Percentiles rank a stretch among this genome's conserved stretches.
Conservation (phyloP, 1,284 basidiomycete species). For the Phylloboletellus chloephorus region DNA sequence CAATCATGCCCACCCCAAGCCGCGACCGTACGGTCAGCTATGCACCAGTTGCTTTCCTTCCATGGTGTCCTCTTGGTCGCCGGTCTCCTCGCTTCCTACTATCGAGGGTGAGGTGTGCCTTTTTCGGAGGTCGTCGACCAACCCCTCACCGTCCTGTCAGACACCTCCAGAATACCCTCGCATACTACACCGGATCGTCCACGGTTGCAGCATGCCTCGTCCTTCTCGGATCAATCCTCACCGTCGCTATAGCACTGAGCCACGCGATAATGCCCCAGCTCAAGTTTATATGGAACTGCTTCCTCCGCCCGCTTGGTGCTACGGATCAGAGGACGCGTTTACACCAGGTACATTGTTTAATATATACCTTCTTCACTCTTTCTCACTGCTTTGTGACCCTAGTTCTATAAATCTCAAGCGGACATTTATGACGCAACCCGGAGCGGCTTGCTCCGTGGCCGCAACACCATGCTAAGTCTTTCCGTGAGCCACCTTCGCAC, state of each 20-base stretch:
- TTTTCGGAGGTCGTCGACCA: too few species aligned
- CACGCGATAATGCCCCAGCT: slow-evolving; percentile 35
- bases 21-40: background rate
- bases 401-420: slow-evolving; percentile 69
- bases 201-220: slow-evolving; percentile 26
- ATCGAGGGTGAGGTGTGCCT: slow-evolving; percentile 14
- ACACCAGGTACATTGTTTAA: slow-evolving; percentile 34
- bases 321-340: slow-evolving; percentile 40
- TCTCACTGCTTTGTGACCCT: background rate
- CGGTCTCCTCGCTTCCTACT: slow-evolving; percentile 16
- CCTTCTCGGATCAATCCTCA: slow-evolving; percentile 21
- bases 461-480: slow-evolving; percentile 66
- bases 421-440: slow-evolving; percentile 68
- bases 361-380: background rate
- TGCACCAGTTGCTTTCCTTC: slow-evolving; percentile 8
- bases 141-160: slow-evolving; percentile 10
- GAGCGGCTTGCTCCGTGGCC: slow-evolving; percentile 55
- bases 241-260: slow-evolving; percentile 21
- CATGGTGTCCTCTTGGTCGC: slow-evolving; percentile 19
- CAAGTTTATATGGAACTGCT: slow-evolving; percentile 46
- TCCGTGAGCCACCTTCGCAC: slow-evolving; percentile 63
- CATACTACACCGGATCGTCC: slow-evolving; percentile 29
- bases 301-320: slow-evolving; percentile 38
- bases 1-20: background rate
- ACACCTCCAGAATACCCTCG: slow-evolving; percentile 18